Evolutionary conservation across 495 filamentous ascomycete species (phyloP).

Genomic region (Tuber indicum): DNA sequence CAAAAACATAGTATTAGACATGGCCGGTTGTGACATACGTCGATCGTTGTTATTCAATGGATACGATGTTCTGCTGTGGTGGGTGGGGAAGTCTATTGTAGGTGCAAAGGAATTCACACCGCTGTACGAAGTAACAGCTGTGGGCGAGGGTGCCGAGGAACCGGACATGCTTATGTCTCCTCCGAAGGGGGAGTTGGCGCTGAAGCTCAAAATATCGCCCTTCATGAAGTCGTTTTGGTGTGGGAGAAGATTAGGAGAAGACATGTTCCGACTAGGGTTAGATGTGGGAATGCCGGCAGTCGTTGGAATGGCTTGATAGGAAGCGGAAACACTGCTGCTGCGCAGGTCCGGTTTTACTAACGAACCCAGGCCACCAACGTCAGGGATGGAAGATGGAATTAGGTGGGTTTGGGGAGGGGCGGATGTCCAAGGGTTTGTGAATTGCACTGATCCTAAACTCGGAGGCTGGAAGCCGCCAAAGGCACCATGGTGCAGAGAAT

Average conservation of each 20-base stretch:
- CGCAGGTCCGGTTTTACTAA: conserved; percentile 42
- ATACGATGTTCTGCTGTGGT: conserved; percentile 51
- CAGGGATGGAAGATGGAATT: conserved; percentile 45
- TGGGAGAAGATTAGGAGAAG: conserved; percentile 32
- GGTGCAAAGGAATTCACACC: conserved; percentile 55
- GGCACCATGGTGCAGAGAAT: conserved; percentile 63
- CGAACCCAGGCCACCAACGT: conserved; percentile 30
- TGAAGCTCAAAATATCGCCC: conserved; percentile 47
- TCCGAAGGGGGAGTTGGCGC: conserved; percentile 47
- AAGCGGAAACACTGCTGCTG: conserved; percentile 50
- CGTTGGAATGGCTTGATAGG: conserved; percentile 38
- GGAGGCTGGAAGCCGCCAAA: conserved; percentile 72
- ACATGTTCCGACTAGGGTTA: conserved; percentile 38
- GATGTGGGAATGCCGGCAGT: conserved; percentile 53
- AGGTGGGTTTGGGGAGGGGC: conserved; percentile 53
- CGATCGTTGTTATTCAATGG: conserved; percentile 53
- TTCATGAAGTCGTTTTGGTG: conserved; percentile 34
- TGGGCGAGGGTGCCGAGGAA: conserved; percentile 61
- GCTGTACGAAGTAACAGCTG: conserved; percentile 58
- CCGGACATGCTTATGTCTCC: conserved; percentile 48
- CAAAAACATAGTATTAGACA: conserved; percentile 52
- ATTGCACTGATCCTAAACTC: conserved; percentile 66
- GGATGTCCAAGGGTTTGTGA: conserved; percentile 85
- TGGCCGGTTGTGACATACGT: conserved; percentile 87
- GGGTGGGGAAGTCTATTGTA: conserved; percentile 56